Percentiles rank a stretch among this genome's conserved stretches.
phyloP scores from a whole-genome alignment of 139 green algal genomes.

The Pedinophyceae sp. region DNA sequence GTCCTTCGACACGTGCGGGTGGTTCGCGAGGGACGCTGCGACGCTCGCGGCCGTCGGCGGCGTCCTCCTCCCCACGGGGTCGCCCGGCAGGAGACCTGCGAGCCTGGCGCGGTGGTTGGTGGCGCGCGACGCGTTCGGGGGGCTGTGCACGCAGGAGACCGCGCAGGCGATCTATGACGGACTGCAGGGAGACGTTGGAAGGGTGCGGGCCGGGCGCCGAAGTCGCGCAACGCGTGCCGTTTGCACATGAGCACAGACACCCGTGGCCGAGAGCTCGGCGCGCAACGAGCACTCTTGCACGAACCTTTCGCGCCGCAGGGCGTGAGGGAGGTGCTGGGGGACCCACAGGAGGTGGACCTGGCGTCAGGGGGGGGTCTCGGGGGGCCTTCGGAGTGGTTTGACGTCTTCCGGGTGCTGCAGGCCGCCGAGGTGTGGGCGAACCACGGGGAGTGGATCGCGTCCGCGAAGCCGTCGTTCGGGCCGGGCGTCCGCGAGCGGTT shows the following conservation, averaged over 20 bases:
- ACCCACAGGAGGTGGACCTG: slow-evolving; percentile 25
- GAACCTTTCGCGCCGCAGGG: slow-evolving; percentile 4
- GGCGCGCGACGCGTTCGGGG: slow-evolving; percentile 48
- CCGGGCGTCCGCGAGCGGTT: slow-evolving; percentile 67
- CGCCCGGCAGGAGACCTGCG: background rate
- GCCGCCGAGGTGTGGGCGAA: slow-evolving; percentile 54
- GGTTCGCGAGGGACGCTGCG: slow-evolving; percentile 34
- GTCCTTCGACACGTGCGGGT: background rate
- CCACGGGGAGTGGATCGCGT: slow-evolving; percentile 52
- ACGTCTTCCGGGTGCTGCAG: slow-evolving; percentile 46
- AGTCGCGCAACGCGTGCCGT: too few relatives aligned
- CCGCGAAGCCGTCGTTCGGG: slow-evolving; percentile 44
- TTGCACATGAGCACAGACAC: too few relatives aligned
- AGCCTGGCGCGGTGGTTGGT: slow-evolving; percentile 45
- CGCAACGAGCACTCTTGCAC: too few relatives aligned
- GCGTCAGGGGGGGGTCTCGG: slow-evolving; percentile 17
- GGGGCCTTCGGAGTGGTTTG: slow-evolving; percentile 37
- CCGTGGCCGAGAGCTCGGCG: too few relatives aligned
- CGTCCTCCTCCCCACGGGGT: slow-evolving; percentile 31
- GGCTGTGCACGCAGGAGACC: slow-evolving; percentile 24
- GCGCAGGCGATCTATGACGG: slow-evolving; percentile 37
- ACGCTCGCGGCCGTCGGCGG: slow-evolving; percentile 24
- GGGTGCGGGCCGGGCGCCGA: background rate
- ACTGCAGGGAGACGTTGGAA: background rate
- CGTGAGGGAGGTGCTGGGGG: slow-evolving; percentile 22